These are phyloP conservation scores for Rubia tinctorum DNA, from an alignment of 305 asterid species.

Conservation along the genomic window DNA sequence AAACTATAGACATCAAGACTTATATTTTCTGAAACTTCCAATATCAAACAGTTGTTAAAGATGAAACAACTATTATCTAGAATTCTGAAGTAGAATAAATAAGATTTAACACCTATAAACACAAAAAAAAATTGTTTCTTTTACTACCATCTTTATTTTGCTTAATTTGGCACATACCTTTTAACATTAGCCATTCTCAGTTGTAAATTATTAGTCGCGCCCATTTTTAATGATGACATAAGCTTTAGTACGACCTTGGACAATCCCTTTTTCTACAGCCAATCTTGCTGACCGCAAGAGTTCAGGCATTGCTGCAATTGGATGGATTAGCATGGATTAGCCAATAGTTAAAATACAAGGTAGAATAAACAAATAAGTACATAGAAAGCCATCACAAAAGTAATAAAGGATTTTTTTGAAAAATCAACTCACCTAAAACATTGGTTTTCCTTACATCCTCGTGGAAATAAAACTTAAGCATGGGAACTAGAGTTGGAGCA, in stretches of 20 bases:
- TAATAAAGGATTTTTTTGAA: no score
- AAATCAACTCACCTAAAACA: no score
- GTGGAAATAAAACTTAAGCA: no score
- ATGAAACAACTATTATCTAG: background rate
- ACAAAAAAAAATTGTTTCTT: background rate
- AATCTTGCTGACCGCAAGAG: slow-evolving; percentile 83
- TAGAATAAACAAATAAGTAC: slow-evolving; percentile 12
- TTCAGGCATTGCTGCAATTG: slow-evolving; percentile 89
- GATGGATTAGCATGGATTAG: slow-evolving; percentile 5
- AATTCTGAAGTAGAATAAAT: background rate
- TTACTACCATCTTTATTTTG: background rate
- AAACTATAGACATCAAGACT: background rate
- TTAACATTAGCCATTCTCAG: background rate
- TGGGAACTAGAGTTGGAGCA: slow-evolving; percentile 89
- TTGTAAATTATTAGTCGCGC: no score
- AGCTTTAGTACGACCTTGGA: slow-evolving; percentile 88
- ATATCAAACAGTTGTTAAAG: background rate
- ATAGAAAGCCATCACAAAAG: no score
- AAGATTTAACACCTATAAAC: background rate
- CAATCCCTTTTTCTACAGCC: slow-evolving; percentile 93
- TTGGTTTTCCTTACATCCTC: no score
- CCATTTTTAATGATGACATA: slow-evolving; percentile 42
- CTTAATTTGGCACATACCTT: background rate
- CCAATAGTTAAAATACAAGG: background rate
- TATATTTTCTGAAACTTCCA: background rate